Percentiles rank a stretch among this genome's conserved stretches.
phyloP scores from a whole-genome alignment of 2,329 filamentous ascomycete genomes.

The Ascomycota sp. region DNA sequence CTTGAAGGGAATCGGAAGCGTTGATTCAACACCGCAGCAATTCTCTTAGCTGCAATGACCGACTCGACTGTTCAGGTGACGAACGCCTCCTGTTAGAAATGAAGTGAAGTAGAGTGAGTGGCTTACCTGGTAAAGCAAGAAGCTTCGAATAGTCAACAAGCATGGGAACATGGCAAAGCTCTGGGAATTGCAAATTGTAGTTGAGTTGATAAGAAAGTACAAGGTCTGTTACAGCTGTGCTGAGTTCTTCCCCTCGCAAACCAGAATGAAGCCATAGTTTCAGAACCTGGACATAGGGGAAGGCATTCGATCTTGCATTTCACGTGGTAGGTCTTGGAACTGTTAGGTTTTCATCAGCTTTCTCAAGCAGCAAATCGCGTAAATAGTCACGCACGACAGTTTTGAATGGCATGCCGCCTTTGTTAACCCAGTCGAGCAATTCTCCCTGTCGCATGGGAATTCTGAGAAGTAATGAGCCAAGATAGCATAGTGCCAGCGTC shows the following conservation, averaged over 20 bases:
- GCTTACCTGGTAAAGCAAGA: conserved; percentile 53
- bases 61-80: conserved; percentile 37
- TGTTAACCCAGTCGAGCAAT: conserved; percentile 45
- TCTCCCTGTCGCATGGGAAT: conserved; percentile 60
- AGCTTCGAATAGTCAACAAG: conserved; percentile 50
- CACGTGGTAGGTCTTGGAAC: conserved; percentile 36
- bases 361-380: too few species aligned
- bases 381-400: conserved; percentile 35
- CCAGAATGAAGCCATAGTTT: conserved; percentile 23
- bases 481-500: conserved; percentile 58
- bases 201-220: conserved; percentile 43
- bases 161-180: conserved; percentile 48
- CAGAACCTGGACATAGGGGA: conserved; percentile 35
- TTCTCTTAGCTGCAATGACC: conserved; percentile 14
- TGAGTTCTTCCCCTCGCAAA: conserved; percentile 36
- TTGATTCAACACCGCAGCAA: conserved; percentile 31
- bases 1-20: conserved; percentile 28
- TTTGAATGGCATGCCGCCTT: conserved; percentile 51
- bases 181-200: conserved; percentile 51
- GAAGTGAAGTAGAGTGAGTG: too few species aligned
- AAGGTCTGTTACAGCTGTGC: conserved; percentile 40
- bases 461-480: conserved; percentile 55
- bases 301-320: conserved; percentile 46
- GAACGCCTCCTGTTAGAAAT: conserved; percentile 7
- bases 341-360: too few species aligned